phyloP scores from a whole-genome alignment of 2,329 filamentous ascomycete species.

The Fusarium euwallaceae region DNA sequence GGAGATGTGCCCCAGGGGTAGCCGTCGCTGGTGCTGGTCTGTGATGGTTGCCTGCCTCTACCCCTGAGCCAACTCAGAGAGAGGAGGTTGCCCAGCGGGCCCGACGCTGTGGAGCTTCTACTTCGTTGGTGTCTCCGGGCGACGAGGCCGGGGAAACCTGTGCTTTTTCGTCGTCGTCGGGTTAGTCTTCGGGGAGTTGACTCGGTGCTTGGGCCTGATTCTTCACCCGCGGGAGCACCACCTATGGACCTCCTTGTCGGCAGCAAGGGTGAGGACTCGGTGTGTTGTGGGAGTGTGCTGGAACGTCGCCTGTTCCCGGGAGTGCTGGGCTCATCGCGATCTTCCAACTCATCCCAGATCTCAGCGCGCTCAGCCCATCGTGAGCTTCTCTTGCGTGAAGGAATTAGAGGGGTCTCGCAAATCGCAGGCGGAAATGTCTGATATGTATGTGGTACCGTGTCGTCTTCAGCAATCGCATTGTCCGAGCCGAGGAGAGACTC shows the following conservation, averaged over 20 bases:
- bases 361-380: conserved; percentile 78
- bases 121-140: conserved; percentile 61
- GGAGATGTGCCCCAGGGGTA: conserved; percentile 30
- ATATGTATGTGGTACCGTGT: conserved; percentile 52
- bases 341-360: conserved; percentile 90
- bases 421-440: conserved; percentile 63
- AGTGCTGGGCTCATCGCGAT: conserved; percentile 68
- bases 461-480: conserved; percentile 57
- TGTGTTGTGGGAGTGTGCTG: conserved; percentile 60
- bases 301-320: conserved; percentile 60
- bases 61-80: conserved; percentile 68
- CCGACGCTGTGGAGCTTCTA: conserved; percentile 60
- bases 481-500: conserved; percentile 66
- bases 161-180: conserved; percentile 68
- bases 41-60: conserved; percentile 39
- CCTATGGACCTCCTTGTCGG: conserved; percentile 50
- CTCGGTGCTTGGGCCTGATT: conserved; percentile 50
- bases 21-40: conserved; percentile 39
- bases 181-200: conserved; percentile 49
- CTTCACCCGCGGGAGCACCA: conserved; percentile 44
- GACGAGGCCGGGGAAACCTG: conserved; percentile 72
- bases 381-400: conserved; percentile 63
- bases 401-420: conserved; percentile 55
- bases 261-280: conserved; percentile 58
- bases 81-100: conserved; percentile 65